A percentile compares a stretch with the other conserved stretches of the same genome.
phyloP scores from a whole-genome alignment of 2,329 filamentous ascomycete species.

The Orbilia javanica region DNA sequence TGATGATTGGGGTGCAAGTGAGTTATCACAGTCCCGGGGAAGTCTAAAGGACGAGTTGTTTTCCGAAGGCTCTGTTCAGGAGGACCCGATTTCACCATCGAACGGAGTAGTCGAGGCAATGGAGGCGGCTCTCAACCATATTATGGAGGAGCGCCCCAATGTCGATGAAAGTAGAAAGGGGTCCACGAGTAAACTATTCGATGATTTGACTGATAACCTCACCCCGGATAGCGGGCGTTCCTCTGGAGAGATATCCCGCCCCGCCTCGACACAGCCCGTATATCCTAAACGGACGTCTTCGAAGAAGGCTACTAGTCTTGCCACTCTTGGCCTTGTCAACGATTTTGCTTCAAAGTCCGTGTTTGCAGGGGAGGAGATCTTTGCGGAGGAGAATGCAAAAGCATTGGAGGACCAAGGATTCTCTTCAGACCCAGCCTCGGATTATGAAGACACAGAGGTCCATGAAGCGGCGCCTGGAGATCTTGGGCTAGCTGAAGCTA shows the following conservation, averaged over 20 bases:
- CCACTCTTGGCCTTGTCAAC: conserved; percentile 90
- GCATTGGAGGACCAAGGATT: conserved; percentile 80
- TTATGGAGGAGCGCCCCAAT: conserved; percentile 83
- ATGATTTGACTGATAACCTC: conserved; percentile 27
- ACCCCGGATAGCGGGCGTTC: conserved; percentile 55
- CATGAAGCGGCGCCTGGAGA: conserved; percentile 95
- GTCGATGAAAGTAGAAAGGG: conserved; percentile 69
- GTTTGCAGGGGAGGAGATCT: conserved; percentile 92
- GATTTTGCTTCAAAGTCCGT: conserved; percentile 89
- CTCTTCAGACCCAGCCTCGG: conserved; percentile 62
- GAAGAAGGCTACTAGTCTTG: conserved; percentile 77
- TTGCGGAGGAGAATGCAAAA: conserved; percentile 82
- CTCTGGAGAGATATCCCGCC: conserved; percentile 52
- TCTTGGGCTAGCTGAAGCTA: conserved; percentile 91
- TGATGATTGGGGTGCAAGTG: conserved; percentile 50
- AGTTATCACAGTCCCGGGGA: conserved; percentile 53
- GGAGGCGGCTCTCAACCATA: conserved; percentile 90
- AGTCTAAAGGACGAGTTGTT: conserved; percentile 56
- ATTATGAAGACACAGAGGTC: conserved; percentile 81
- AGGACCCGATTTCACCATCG: conserved; percentile 67
- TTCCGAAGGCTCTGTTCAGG: conserved; percentile 49
- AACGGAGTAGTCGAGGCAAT: conserved; percentile 89
- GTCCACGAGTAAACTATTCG: conserved; percentile 61
- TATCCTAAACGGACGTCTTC: conserved; percentile 64
- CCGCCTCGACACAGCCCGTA: conserved; percentile 59